Conservation (phyloP, 441 rosid genomes). For the Euphorbia corollata region DNA sequence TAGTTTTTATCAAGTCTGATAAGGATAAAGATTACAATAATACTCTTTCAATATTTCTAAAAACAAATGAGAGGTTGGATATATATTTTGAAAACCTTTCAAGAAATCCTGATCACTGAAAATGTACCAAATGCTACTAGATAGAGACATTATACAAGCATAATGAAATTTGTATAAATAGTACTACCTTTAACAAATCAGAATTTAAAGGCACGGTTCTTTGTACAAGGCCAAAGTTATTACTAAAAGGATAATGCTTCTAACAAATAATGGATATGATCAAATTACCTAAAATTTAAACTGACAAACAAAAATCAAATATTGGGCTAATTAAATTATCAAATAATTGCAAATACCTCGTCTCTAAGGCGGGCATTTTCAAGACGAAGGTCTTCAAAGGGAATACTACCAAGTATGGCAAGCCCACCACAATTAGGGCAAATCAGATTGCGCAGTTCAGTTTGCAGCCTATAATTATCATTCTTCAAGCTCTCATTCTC, state of each 20-base stretch:
- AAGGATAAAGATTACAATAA: neutral
- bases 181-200: no score
- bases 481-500: slow-evolving; percentile 68
- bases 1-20: no score
- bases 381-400: slow-evolving; percentile 65
- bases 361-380: slow-evolving; percentile 84
- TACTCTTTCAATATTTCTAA: neutral
- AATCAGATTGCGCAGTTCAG: slow-evolving; percentile 52
- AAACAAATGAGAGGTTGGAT: no score
- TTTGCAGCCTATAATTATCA: slow-evolving; percentile 66
- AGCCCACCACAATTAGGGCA: slow-evolving; percentile 82
- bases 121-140: neutral
- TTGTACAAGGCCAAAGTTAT: no score
- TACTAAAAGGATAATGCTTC: no score
- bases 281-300: neutral
- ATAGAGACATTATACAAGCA: no score
- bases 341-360: slow-evolving; percentile 39
- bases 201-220: no score
- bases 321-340: neutral
- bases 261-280: neutral
- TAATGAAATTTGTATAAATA: no score
- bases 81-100: no score
- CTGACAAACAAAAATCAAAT: neutral
- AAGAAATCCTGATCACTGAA: neutral
- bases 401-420: slow-evolving; percentile 52